Percentiles rank a stretch among this genome's conserved stretches.
These are phyloP conservation scores for Testicularia cyperi DNA, from an alignment of 1,284 basidiomycete species.

Conservation along the genomic window DNA sequence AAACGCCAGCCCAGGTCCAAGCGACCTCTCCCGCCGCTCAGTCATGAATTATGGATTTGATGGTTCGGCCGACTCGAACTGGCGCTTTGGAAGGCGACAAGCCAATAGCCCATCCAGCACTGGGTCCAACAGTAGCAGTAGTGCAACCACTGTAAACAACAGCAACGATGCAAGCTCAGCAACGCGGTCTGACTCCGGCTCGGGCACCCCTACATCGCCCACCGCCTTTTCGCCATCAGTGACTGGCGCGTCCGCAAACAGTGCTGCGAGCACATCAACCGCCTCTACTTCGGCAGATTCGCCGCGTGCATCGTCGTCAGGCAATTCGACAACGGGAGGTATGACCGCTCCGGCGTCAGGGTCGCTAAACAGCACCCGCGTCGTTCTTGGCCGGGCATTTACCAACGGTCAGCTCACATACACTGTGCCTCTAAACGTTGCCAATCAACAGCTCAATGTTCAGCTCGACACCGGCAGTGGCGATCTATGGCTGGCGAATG, in stretches of 20 bases:
- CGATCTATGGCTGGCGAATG: slow-evolving; percentile 49
- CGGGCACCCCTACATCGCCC: no score
- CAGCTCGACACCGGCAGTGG: slow-evolving; percentile 51
- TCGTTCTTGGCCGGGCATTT: slow-evolving; percentile 37
- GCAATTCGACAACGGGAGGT: background rate
- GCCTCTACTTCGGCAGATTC: slow-evolving; percentile 3
- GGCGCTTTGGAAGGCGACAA: no score
- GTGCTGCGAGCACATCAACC: slow-evolving; percentile 1
- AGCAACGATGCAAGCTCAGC: no score
- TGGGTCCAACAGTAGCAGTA: no score
- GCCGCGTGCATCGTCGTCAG: slow-evolving; percentile 1
- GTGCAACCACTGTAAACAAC: no score
- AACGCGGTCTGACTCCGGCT: no score
- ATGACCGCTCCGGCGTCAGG: slow-evolving; percentile 23
- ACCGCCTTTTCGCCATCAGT: no score
- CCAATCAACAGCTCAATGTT: slow-evolving; percentile 34
- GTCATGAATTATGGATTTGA: no score
- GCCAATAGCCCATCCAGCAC: no score
- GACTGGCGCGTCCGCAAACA: no score
- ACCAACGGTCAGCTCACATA: slow-evolving; percentile 46
- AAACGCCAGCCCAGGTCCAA: slow-evolving; percentile 1
- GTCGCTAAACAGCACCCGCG: slow-evolving; percentile 34
- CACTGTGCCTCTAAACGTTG: slow-evolving; percentile 36
- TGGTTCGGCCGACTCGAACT: no score
- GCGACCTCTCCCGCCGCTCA: background rate